A percentile compares a stretch with the other conserved stretches of the same genome.
Evolutionary conservation across 208 protist species (phyloP).

Genomic region (Angomonas ambiguus): DNA sequence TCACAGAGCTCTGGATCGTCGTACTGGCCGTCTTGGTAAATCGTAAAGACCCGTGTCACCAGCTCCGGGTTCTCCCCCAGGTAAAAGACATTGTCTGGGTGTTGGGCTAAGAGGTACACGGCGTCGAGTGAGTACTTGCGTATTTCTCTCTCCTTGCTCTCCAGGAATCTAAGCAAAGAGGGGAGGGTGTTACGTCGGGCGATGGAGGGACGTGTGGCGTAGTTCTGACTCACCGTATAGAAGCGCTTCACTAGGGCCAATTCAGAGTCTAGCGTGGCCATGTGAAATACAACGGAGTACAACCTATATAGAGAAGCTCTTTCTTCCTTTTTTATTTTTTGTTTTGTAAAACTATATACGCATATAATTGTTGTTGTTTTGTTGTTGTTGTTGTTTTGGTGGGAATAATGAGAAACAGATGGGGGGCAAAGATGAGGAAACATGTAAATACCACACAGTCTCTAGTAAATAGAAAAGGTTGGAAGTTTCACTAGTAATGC

Average conservation of each 20-base stretch:
- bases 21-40: conserved; percentile 70
- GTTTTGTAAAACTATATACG: too few species aligned
- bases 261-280: conserved; percentile 71
- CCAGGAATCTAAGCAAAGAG: conserved; percentile 71
- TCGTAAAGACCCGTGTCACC: conserved; percentile 44
- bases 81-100: conserved; percentile 82
- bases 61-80: conserved; percentile 45
- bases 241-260: conserved; percentile 78
- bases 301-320: too few species aligned
- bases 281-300: too few species aligned
- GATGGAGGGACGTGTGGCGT: conserved; percentile 71
- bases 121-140: conserved; percentile 62
- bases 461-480: too few species aligned
- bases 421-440: too few species aligned
- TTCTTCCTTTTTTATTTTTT: too few species aligned
- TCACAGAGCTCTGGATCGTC: conserved; percentile 78
- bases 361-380: too few species aligned
- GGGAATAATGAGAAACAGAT: too few species aligned
- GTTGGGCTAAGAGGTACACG: conserved; percentile 70
- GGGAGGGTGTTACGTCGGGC: conserved; percentile 83
- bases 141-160: conserved; percentile 75
- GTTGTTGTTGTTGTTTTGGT: too few species aligned
- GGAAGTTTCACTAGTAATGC: too few species aligned
- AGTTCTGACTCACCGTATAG: conserved; percentile 62
- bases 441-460: too few species aligned